Evolutionary conservation across 139 green algal genomes (phyloP), one percentile per base, ranked within the genome.

Genomic region (Pleodorina starrii): DNA sequence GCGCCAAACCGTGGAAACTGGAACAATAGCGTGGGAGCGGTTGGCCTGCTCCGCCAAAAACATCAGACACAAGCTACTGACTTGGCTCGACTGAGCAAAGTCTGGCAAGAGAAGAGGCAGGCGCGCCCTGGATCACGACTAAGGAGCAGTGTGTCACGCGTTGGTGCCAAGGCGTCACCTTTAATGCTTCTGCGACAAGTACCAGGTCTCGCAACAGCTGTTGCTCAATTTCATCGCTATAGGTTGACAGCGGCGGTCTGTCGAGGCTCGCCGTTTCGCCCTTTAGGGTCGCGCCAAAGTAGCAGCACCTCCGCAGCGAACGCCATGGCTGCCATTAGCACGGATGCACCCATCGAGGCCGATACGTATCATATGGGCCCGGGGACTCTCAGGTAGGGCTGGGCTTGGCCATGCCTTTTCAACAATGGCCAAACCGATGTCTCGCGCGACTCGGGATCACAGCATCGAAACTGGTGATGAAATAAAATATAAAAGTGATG

Each of bases 301-400:
- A n/a, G 48, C 27, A 73, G 63, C 27, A 38, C 40, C 42, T 11
- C 59, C 23, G 43, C 42, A 5, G 7, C 72, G 72, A 19, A 54
- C 42, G 16, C 77, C 51, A 85, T 72, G 51, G 17, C 51, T 44
- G 43, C 40, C 0, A 59, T 87, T 1, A 14, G 60, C 29, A 11
- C 77, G 2, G 66, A 80, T 40, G 23, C 23, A 1, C 63, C 82
- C 0, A 68, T 88, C 3, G 82, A 29, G n/a, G 19, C 63, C 14
- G 82, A 88, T n/a, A 79, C 66, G 29, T 88, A 80, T 43, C 60
- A 88, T 21, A 88, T 88, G 82, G 82, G 82, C 11, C 82, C 82
- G 5, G 82, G 60, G 0, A 88, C 82, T 4, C 46, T 88, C 1
- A 27, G 82, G 82, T 79, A 29, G 11, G 79, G 12, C 7, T 43